These are phyloP conservation scores for Carex kokanica DNA, from an alignment of 176 grass and related monocot genomes.

Conservation along the genomic window DNA sequence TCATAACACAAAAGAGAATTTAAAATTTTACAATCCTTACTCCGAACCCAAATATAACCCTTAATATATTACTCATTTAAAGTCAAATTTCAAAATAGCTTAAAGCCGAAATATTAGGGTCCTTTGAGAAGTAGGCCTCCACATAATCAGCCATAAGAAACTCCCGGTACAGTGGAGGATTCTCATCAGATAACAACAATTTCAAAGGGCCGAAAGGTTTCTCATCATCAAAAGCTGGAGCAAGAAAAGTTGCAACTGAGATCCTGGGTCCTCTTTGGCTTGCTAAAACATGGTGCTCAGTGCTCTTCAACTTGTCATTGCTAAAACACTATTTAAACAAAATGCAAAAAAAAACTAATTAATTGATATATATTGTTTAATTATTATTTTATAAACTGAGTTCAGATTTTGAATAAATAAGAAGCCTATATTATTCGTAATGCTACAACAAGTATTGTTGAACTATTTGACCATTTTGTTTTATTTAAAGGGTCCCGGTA, in stretches of 20 bases:
- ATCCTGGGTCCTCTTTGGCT: conserved; percentile 13
- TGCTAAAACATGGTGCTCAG: conserved; percentile 19
- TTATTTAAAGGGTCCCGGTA: too few species aligned
- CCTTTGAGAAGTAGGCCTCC: neutral
- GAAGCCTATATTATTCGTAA: too few species aligned
- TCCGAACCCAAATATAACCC: too few species aligned
- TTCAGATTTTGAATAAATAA: too few species aligned
- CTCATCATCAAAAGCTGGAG: neutral
- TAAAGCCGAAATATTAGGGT: neutral
- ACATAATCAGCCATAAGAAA: neutral
- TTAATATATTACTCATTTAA: too few species aligned
- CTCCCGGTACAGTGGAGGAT: conserved; percentile 10
- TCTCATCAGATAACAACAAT: conserved; percentile 11
- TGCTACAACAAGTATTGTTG: too few species aligned
- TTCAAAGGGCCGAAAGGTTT: conserved; percentile 10
- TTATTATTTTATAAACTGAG: too few species aligned
- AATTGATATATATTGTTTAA: too few species aligned
- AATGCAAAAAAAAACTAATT: too few species aligned
- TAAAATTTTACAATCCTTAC: too few species aligned
- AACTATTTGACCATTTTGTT: too few species aligned
- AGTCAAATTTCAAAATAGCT: conserved; percentile 14
- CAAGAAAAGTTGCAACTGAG: conserved; percentile 11
- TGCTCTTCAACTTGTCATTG: conserved; percentile 28
- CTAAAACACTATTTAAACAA: conserved; percentile 11
- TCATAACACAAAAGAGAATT: too few species aligned